Evolutionary conservation across 805 yeast genomes (phyloP).

Genomic region (Saccharomycopsis sp.): DNA sequence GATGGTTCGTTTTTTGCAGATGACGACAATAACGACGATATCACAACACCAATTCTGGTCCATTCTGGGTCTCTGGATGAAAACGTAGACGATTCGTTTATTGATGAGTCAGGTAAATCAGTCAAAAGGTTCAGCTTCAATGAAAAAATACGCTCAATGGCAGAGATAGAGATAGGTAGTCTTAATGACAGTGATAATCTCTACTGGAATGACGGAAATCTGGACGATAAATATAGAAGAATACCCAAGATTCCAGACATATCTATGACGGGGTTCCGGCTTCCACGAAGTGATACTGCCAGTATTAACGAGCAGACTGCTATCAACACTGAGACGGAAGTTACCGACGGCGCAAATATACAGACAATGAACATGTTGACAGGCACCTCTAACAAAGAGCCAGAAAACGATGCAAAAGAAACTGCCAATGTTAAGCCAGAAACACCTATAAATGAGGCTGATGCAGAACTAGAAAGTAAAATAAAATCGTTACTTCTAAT

Average conservation of each 20-base stretch:
- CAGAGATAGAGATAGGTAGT: not conserved
- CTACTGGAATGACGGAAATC: not conserved
- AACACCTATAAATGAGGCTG: conserved; percentile 17
- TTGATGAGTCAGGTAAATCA: not conserved
- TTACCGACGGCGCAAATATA: not conserved
- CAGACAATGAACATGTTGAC: not conserved
- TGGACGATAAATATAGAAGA: not conserved
- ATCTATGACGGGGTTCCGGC: not conserved
- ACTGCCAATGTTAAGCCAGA: not conserved
- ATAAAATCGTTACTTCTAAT: conserved; percentile 18
- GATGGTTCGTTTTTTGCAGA: conserved; percentile 8
- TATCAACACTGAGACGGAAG: not conserved
- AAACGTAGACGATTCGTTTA: not conserved
- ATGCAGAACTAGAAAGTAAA: conserved; percentile 19
- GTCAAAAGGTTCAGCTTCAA: not conserved
- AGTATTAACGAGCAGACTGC: not conserved
- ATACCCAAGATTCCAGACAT: not conserved
- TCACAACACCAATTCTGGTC: not conserved
- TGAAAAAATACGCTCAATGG: not conserved
- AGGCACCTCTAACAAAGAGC: not conserved
- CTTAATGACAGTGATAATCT: not conserved
- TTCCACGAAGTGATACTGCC: not conserved
- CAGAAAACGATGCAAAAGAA: not conserved
- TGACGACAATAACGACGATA: conserved; percentile 10
- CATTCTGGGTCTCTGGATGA: not conserved